phyloP scores from a whole-genome alignment of 2,329 filamentous ascomycete genomes.

The Parasarocladium wereldwijsianum region DNA sequence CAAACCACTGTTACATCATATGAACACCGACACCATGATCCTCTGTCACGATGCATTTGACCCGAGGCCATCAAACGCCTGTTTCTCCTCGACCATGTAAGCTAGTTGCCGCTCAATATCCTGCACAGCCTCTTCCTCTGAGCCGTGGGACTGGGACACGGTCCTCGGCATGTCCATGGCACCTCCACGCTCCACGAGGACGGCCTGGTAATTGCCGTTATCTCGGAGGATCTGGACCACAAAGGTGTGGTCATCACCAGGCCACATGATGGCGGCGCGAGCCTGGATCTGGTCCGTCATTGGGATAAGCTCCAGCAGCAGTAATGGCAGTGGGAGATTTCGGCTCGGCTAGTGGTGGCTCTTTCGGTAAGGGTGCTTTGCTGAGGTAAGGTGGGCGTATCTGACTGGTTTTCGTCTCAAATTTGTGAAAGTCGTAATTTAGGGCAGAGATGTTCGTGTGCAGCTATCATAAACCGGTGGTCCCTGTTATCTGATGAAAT shows the following conservation, averaged over 20 bases:
- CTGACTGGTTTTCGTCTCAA: too few species aligned
- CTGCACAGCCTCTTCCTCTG: not conserved
- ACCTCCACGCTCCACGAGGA: constrained; percentile 1
- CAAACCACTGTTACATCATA: too few species aligned
- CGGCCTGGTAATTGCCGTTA: not conserved
- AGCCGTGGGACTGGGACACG: constrained; percentile 1
- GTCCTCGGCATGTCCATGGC: constrained; percentile 2
- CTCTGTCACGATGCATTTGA: too few species aligned
- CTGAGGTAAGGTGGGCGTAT: too few species aligned
- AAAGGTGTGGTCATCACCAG: not conserved
- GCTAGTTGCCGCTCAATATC: constrained; percentile 1
- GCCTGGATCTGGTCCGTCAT: not conserved
- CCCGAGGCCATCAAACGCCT: not conserved
- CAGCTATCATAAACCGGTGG: too few species aligned
- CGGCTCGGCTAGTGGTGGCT: too few species aligned
- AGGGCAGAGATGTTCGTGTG: too few species aligned
- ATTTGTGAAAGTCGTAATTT: too few species aligned
- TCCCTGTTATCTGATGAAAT: too few species aligned
- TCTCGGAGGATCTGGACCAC: not conserved
- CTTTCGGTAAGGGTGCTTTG: too few species aligned
- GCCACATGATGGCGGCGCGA: not conserved
- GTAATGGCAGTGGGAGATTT: too few species aligned
- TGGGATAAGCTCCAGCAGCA: not conserved
- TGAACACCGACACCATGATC: too few species aligned
- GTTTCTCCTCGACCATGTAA: constrained; percentile 2